phyloP scores from a whole-genome alignment of 441 rosid genomes.

The Capsella rubella region DNA sequence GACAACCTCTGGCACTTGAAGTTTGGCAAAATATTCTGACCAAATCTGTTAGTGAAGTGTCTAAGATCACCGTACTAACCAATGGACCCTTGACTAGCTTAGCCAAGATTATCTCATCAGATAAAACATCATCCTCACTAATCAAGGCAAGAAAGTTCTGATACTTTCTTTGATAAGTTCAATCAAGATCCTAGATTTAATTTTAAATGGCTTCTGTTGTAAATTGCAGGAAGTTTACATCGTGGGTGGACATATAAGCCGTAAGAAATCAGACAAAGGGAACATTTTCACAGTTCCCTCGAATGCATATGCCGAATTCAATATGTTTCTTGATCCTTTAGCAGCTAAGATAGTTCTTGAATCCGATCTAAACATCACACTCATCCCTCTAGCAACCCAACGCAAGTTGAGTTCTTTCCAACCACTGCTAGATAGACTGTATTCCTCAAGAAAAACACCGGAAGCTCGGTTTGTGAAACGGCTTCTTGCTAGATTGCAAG shows the following conservation, averaged over 20 bases:
- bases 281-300: conserved; percentile 61
- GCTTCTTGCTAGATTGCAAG: conserved; percentile 59
- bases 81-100: conserved; percentile 88
- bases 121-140: conserved; percentile 48
- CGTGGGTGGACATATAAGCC: conserved; percentile 81
- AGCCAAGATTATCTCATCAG: conserved; percentile 62
- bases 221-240: conserved; percentile 67
- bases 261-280: conserved; percentile 52
- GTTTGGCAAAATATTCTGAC: conserved; percentile 61
- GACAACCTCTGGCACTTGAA: conserved; percentile 82
- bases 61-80: conserved; percentile 71
- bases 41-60: conserved; percentile 47
- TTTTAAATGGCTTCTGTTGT: conserved; percentile 11
- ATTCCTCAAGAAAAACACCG: conserved; percentile 48
- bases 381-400: conserved; percentile 73
- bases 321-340: conserved; percentile 83
- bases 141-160: conserved; percentile 59
- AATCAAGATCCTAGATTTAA: background rate
- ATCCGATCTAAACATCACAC: conserved; percentile 68
- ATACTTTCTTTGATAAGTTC: background rate
- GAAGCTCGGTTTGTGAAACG: conserved; percentile 64
- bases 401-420: conserved; percentile 56
- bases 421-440: conserved; percentile 43
- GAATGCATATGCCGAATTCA: conserved; percentile 72
- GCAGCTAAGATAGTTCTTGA: conserved; percentile 76